phyloP scores from a whole-genome alignment of 495 filamentous ascomycete species.

The Penicillium chermesinum region DNA sequence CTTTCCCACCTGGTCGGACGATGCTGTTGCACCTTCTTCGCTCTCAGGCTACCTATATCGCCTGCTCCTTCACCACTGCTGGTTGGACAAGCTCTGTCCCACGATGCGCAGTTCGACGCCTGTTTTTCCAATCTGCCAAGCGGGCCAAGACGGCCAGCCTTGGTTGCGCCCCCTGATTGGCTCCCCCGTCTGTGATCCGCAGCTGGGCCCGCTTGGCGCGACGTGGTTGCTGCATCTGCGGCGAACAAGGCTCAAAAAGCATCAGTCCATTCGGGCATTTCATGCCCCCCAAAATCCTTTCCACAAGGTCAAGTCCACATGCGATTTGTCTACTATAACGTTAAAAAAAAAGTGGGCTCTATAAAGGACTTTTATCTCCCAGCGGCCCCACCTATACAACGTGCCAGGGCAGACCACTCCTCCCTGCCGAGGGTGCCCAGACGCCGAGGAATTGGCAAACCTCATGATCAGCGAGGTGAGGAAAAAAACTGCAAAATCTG shows the following conservation, averaged over 20 bases:
- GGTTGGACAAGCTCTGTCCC: slow-evolving; percentile 10
- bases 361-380: too few relatives aligned
- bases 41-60: not conserved
- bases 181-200: slow-evolving; percentile 20
- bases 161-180: slow-evolving; percentile 14
- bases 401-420: not conserved
- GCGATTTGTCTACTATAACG: too few relatives aligned
- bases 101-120: slow-evolving; percentile 12
- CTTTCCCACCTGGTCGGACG: not conserved
- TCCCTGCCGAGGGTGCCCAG: slow-evolving; percentile 25
- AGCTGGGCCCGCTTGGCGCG: slow-evolving; percentile 19
- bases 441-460: slow-evolving; percentile 35
- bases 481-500: slow-evolving; percentile 1
- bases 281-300: too few relatives aligned
- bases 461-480: slow-evolving; percentile 9
- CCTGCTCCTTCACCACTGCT: not conserved
- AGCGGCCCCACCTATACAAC: not conserved
- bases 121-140: slow-evolving; percentile 32
- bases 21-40: not conserved
- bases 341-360: too few relatives aligned
- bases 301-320: too few relatives aligned
- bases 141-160: slow-evolving; percentile 27
- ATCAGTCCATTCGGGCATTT: too few relatives aligned
- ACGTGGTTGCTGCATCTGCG: not conserved
- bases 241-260: too few relatives aligned